Conservation (phyloP, 2,329 filamentous ascomycete genomes). For the Scorias spongiosa region DNA sequence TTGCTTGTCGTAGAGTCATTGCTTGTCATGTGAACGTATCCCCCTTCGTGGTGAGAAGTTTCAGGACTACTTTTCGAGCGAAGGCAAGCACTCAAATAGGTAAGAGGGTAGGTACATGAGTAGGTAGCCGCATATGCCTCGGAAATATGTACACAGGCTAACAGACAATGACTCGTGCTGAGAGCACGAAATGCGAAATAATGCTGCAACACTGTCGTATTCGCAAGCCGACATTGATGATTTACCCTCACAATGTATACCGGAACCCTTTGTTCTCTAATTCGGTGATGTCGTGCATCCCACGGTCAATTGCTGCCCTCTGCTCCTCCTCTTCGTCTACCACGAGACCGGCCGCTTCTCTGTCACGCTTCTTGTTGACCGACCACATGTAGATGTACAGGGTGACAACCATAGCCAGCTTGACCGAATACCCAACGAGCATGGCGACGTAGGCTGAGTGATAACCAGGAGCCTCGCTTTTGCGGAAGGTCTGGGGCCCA, state of each 20-base stretch:
- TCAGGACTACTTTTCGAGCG: no score
- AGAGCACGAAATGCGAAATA: no score
- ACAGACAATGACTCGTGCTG: no score
- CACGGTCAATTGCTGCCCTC: slow-evolving; percentile 36
- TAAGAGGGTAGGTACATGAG: no score
- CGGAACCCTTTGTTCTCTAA: slow-evolving; percentile 40
- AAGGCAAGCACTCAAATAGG: no score
- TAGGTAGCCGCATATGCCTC: no score
- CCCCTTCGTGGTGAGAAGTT: no score
- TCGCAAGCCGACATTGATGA: no score
- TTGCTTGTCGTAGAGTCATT: no score
- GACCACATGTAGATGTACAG: slow-evolving; percentile 35
- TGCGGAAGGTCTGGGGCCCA: slow-evolving; percentile 38
- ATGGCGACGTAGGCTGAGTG: slow-evolving; percentile 29
- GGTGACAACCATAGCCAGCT: slow-evolving; percentile 23
- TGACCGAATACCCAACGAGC: slow-evolving; percentile 10
- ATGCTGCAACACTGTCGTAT: no score
- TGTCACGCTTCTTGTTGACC: slow-evolving; percentile 19
- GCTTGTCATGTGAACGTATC: no score
- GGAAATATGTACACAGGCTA: no score
- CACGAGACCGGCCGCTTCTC: slow-evolving; percentile 21
- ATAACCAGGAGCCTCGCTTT: slow-evolving; percentile 34
- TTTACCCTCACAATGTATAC: slow-evolving; percentile 28
- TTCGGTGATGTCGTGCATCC: slow-evolving; percentile 42
- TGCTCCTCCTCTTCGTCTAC: slow-evolving; percentile 37